phyloP scores from a whole-genome alignment of 768 basidiomycete species.

The Calocybe cyanea region DNA sequence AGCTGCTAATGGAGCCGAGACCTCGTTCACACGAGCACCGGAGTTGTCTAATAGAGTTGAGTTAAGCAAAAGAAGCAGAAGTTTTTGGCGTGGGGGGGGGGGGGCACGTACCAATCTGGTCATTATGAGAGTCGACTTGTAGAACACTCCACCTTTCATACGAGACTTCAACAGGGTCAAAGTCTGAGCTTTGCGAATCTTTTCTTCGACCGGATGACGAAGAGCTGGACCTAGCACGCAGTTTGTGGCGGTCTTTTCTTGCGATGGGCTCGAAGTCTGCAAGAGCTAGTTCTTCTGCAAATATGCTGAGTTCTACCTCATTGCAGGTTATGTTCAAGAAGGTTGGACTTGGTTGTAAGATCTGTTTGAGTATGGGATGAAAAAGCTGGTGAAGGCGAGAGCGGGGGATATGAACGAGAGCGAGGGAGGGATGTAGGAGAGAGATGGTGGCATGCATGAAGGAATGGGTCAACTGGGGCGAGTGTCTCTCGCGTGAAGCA shows the following conservation, averaged over 20 bases:
- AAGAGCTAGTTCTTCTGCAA: constrained; percentile 57
- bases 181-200: constrained; percentile 18
- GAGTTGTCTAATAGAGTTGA: constrained; percentile 46
- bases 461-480: too few relatives aligned
- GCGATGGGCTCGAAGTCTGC: constrained; percentile 61
- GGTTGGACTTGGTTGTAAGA: constrained; percentile 60
- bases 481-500: too few relatives aligned
- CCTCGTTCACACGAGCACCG: constrained; percentile 68
- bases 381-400: constrained; percentile 56
- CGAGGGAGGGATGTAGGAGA: constrained; percentile 66
- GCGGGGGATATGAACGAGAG: constrained; percentile 73
- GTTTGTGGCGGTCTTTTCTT: constrained; percentile 47
- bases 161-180: constrained; percentile 63
- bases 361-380: constrained; percentile 62
- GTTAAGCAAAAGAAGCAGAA: constrained; percentile 5
- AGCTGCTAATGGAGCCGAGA: constrained; percentile 72
- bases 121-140: constrained; percentile 77
- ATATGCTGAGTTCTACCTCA: constrained; percentile 73
- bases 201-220: constrained; percentile 22
- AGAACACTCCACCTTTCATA: constrained; percentile 76
- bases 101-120: constrained; percentile 52
- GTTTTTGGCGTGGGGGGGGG: constrained; percentile 7
- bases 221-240: constrained; percentile 39
- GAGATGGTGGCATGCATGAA: constrained; percentile 56
- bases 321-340: constrained; percentile 79